Evolutionary conservation across 2,329 filamentous ascomycete genomes (phyloP).

Genomic region (Verticillium albo-atrum): DNA sequence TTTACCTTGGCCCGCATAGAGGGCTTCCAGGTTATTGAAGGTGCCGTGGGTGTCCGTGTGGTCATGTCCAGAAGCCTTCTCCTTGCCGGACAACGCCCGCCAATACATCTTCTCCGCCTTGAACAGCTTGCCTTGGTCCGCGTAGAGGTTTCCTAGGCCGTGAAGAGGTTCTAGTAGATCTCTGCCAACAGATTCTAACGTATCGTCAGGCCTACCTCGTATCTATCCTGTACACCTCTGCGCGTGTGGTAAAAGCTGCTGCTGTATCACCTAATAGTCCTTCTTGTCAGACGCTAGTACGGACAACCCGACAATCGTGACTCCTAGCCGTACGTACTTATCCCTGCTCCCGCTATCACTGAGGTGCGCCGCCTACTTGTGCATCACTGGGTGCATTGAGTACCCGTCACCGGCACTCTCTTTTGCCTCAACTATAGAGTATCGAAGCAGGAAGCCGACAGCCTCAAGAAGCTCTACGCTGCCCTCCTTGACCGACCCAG

Average conservation of each 20-base stretch:
- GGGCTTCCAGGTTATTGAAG: neutral
- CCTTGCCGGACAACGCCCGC: constrained; percentile 15
- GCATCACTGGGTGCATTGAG: constrained; percentile 17
- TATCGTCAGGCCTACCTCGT: neutral
- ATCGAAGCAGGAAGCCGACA: constrained; percentile 10
- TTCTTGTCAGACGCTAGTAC: neutral
- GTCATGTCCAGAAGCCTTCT: neutral
- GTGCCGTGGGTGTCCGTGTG: neutral
- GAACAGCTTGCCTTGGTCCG: constrained; percentile 45
- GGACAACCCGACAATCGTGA: neutral
- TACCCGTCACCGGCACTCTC: constrained; percentile 10
- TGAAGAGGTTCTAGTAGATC: neutral
- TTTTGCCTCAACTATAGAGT: constrained; percentile 15
- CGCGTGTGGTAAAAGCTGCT: neutral
- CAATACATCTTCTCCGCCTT: constrained; percentile 58
- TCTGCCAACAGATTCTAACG: neutral
- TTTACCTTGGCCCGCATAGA: neutral
- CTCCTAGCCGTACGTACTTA: neutral
- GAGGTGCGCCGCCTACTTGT: constrained; percentile 13
- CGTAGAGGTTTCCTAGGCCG: neutral
- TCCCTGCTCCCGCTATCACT: neutral
- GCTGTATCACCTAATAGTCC: neutral
- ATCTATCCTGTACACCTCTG: neutral
- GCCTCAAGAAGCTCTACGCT: neutral
- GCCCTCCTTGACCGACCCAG: too few relatives aligned